Evolutionary conservation across 177 flowering plant species (phyloP), one percentile per base, ranked within the genome.

Genomic region (Telopea speciosissima): DNA sequence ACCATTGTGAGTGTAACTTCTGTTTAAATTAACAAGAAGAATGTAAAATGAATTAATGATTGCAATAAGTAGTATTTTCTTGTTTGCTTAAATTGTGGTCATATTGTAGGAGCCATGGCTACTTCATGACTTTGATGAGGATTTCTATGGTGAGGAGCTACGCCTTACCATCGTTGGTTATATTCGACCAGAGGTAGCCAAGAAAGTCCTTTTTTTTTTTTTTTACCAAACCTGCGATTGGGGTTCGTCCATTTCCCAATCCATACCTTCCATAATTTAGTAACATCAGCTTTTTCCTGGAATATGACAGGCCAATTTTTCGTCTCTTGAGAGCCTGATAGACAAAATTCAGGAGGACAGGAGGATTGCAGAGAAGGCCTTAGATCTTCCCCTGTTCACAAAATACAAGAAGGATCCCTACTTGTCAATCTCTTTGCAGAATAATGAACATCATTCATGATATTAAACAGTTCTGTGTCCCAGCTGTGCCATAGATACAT

Each of bases 81-180:
- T 5, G 52, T 62, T 65, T 72, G 58, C 8, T 33, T 67, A 63
- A 75, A 6, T 33, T n/a, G 1, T 58, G 5, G 65, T 68, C 7
- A 45, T 68, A 12, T 79, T 67, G 61, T 76, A 95, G 99, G 99
- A 95, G 75, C 99, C 99, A 25, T 95, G 99, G 99, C 70, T 95
- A 79, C 97, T 95, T 69, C 97, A 93, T 79, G 87, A 91, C 70
- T 95, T 95, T 33, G 74, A 83, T 40, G 96, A 85, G 73, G 99
- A 95, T 68, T 95, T 95, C 80, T 95, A 95, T 44, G 99, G 94
- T 1, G 97, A 92, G 77, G 97, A 92, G 71, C 75, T 95, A 44
- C 88, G 76, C 60, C 92, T 95, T 66, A 85, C 82, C 62, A 83
- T 92, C 40, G 92, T 92, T 77, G 99, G 99, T 62, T 95, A 90